These are phyloP conservation scores for Naganishia cerealis DNA, from an alignment of 1,284 basidiomycete genomes.

Conservation along the genomic window DNA sequence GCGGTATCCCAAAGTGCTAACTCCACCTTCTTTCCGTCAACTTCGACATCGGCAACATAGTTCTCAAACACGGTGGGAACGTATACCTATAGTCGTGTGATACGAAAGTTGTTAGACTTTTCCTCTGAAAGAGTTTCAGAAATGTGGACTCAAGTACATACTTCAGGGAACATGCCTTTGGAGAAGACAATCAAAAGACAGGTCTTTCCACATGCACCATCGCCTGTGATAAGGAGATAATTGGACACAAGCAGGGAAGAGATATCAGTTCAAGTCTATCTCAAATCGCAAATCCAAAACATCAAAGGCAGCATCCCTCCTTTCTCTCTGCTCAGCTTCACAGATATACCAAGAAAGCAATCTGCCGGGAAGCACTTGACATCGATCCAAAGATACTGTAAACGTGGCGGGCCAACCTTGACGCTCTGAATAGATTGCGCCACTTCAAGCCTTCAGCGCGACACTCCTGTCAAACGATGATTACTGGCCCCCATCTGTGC, in stretches of 20 bases:
- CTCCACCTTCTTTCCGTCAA: constrained; percentile 87
- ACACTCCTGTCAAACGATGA: too few relatives aligned
- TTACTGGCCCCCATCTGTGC: not conserved
- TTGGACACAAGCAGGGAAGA: not conserved
- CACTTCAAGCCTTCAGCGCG: too few relatives aligned
- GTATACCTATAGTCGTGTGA: constrained; percentile 65
- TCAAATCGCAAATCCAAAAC: not conserved
- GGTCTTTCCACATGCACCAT: constrained; percentile 61
- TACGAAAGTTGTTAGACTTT: not conserved
- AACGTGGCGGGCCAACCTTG: too few relatives aligned
- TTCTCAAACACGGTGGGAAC: constrained; percentile 88
- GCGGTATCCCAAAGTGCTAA: constrained; percentile 94
- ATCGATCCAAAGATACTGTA: not conserved
- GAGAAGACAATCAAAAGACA: constrained; percentile 61
- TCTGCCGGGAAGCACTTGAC: not conserved
- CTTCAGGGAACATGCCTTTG: constrained; percentile 92
- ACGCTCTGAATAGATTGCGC: too few relatives aligned
- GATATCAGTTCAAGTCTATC: not conserved
- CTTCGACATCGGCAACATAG: constrained; percentile 82
- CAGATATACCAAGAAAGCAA: not conserved
- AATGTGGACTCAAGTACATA: constrained; percentile 50
- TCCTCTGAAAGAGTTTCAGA: not conserved
- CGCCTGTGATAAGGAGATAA: constrained; percentile 41
- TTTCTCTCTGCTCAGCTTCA: not conserved
- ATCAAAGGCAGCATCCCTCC: not conserved